These are phyloP conservation scores for Curvularia sp. DNA, from an alignment of 2,329 filamentous ascomycete genomes.

Conservation along the genomic window DNA sequence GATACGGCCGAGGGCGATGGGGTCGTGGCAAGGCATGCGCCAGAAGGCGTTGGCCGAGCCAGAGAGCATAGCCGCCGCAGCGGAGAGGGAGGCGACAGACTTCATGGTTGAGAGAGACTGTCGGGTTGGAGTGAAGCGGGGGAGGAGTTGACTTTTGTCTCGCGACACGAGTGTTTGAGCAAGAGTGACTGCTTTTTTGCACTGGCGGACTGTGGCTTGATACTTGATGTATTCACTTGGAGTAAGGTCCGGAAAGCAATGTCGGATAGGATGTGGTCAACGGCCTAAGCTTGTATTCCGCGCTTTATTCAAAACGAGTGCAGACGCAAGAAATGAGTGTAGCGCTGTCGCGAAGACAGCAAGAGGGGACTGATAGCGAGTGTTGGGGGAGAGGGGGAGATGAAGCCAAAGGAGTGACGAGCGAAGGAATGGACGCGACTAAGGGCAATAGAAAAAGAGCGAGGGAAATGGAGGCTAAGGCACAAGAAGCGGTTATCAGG, in stretches of 20 bases:
- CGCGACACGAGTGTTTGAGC: constrained; percentile 1
- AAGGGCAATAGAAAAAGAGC: constrained; percentile 32
- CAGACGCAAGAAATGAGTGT: constrained; percentile 42
- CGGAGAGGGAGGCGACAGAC: constrained; percentile 38
- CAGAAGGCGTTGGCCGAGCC: constrained; percentile 68
- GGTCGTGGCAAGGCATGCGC: constrained; percentile 71
- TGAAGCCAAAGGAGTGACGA: constrained; percentile 35
- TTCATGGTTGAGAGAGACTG: constrained; percentile 39
- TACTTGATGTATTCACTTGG: background rate
- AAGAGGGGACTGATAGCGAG: constrained; percentile 33
- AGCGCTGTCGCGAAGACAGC: constrained; percentile 28
- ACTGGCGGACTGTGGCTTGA: background rate
- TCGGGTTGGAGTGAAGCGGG: constrained; percentile 10
- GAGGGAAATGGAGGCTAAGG: constrained; percentile 16
- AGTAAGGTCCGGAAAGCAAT: background rate
- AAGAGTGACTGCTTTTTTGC: constrained; percentile 8
- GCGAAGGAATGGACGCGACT: constrained; percentile 38
- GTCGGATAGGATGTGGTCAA: background rate
- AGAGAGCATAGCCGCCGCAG: constrained; percentile 44
- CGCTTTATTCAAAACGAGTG: constrained; percentile 19
- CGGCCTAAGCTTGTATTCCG: background rate
- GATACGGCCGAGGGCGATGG: constrained; percentile 65
- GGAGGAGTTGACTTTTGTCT: constrained; percentile 6
- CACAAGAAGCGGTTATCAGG: constrained; percentile 40
- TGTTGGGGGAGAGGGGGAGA: constrained; percentile 21